phyloP scores from a whole-genome alignment of 1,284 basidiomycete genomes.

The Apiotrichum veenhuisii region DNA sequence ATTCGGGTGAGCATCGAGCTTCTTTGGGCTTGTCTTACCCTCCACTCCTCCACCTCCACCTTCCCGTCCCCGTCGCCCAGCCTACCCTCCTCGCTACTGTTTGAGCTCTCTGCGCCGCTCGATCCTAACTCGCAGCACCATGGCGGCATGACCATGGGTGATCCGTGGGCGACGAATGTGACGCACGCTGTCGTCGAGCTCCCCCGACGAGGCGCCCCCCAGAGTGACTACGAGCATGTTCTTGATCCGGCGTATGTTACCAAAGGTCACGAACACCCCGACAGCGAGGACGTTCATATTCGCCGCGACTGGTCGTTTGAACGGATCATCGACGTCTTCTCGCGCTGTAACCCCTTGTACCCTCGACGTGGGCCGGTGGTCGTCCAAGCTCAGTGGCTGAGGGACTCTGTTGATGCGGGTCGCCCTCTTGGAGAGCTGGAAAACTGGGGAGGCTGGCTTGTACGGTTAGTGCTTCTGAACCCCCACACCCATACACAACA shows the following conservation, averaged over 20 bases:
- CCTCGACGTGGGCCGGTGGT: background rate
- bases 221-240: background rate
- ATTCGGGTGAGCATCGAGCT: slow-evolving; percentile 1
- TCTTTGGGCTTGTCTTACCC: background rate
- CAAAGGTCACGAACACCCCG: background rate
- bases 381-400: slow-evolving; percentile 6
- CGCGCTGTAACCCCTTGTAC: background rate
- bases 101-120: no score
- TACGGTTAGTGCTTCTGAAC: background rate
- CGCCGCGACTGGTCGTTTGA: slow-evolving; percentile 3
- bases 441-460: slow-evolving; percentile 7
- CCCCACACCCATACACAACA: background rate
- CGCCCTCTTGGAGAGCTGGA: background rate
- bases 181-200: slow-evolving; percentile 7
- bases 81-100: background rate
- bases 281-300: background rate
- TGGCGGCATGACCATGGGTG: background rate
- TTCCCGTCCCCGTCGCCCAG: background rate
- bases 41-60: no score
- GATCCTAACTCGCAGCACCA: background rate
- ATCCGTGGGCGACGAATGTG: background rate
- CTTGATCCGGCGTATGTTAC: background rate
- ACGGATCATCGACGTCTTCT: slow-evolving; percentile 1
- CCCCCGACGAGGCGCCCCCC: background rate
- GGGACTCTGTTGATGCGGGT: background rate